Evolutionary conservation across 2,329 filamentous ascomycete genomes (phyloP), one percentile per base, ranked within the genome.

Genomic region (Cladophialophora yegresii): DNA sequence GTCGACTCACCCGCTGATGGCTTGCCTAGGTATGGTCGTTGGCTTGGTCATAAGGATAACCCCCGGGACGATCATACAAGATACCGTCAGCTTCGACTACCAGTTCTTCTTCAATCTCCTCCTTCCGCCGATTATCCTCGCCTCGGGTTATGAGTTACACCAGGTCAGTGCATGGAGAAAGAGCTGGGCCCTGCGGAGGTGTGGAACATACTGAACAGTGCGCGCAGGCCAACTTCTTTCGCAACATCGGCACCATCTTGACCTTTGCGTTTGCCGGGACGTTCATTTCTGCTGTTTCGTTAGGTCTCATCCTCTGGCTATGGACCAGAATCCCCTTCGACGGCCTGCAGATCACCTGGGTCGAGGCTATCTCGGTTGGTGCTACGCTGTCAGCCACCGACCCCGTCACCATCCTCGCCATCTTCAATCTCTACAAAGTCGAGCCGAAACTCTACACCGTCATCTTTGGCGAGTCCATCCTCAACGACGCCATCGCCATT

Each of bases 91-190:
- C 78, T 99, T 99, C 82, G 90, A 98, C 81, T 97, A 97, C 77
- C 93, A 98, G 75, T 96, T 98, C 82, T 99, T 99, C 83, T 99
- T 99, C 84, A 99, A 99, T 78, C 86, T 99, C 53, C 86, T 99
- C 12, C 89, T 99, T n/a, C 95, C 95, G 43, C 95, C 95, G 62
- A 99, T 99, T 75, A 99, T 99, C 75, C 84, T 99, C 30, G 93
- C 93, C 16, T 97, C 93, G 16, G 95, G 95, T 61, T 99, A 98
- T 79, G 95, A 99, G 78, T 79, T 99, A 66, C 95, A 99, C 77
- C 95, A 99, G 76, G 82, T 84, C 61, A 63, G 79, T 32, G 20
- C 57, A 55, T 40, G 36, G 58, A 53, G 40, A 58, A 33, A 16
- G 45, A 54, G 30, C n/a, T 50, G 58, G 43, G 30, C 16, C 1